Conservation (phyloP, 108 stramenopile genomes). For the Cyclostephanos invisitatus region DNA sequence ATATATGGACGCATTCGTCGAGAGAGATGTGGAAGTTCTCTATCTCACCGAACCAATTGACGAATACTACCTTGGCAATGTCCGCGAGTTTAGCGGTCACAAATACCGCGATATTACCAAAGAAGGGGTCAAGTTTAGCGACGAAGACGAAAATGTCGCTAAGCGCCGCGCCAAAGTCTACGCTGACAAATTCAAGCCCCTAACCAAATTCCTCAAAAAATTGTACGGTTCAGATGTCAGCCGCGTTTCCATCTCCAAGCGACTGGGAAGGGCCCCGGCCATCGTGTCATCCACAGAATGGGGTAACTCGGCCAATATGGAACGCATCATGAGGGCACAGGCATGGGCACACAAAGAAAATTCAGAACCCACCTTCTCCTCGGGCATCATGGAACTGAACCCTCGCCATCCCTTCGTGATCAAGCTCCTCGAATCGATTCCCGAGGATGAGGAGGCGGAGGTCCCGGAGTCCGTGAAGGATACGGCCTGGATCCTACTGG, state of each 20-base stretch:
- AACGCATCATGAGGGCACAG: slow-evolving; percentile 98
- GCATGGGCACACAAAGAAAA: slow-evolving; percentile 79
- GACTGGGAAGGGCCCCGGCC: slow-evolving; percentile 89
- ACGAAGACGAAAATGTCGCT: slow-evolving; percentile 93
- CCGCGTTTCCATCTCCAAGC: slow-evolving; percentile 89
- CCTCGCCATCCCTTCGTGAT: slow-evolving; percentile 97
- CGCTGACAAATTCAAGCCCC: slow-evolving; percentile 93
- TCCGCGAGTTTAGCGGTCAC: slow-evolving; percentile 82
- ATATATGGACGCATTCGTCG: slow-evolving; percentile 89
- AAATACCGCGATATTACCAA: slow-evolving; percentile 91
- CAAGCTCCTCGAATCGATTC: slow-evolving; percentile 85
- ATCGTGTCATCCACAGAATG: slow-evolving; percentile 92
- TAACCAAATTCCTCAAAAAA: slow-evolving; percentile 95
- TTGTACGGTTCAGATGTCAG: slow-evolving; percentile 84
- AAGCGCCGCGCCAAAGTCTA: slow-evolving; percentile 93
- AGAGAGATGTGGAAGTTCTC: slow-evolving; percentile 96
- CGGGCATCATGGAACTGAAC: slow-evolving; percentile 97
- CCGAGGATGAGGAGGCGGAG: slow-evolving; percentile 68
- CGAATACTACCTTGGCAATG: slow-evolving; percentile 89
- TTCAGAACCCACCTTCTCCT: slow-evolving; percentile 55
- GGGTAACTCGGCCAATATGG: slow-evolving; percentile 99
- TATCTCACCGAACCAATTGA: slow-evolving; percentile 96
- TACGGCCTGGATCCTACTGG: slow-evolving; percentile 94
- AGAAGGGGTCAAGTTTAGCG: slow-evolving; percentile 96
- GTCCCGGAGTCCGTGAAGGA: slow-evolving; percentile 81